Percentiles rank a stretch among this genome's conserved stretches.
These are phyloP conservation scores for Cantharellus anzutake DNA, from an alignment of 768 basidiomycete species.

Conservation along the genomic window DNA sequence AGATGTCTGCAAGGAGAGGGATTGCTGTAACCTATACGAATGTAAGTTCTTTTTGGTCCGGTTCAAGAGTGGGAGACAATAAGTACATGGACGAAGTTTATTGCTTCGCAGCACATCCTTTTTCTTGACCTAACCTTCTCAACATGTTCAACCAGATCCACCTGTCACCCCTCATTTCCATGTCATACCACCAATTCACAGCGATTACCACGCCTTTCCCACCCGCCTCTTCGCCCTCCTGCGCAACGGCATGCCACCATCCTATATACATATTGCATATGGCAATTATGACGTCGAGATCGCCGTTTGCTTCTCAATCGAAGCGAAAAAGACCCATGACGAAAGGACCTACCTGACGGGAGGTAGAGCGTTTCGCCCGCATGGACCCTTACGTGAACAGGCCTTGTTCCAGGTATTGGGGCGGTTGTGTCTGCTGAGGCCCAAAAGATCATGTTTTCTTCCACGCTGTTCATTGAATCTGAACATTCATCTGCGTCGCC, in stretches of 20 bases:
- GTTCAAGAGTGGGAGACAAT: too few relatives aligned
- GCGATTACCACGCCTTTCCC: constrained; percentile 26
- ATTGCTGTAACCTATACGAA: neutral
- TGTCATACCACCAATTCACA: constrained; percentile 82
- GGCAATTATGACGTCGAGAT: too few relatives aligned
- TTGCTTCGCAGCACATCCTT: neutral
- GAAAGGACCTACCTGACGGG: constrained; percentile 27
- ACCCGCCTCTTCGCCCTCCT: constrained; percentile 24
- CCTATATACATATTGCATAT: constrained; percentile 17
- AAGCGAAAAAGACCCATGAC: too few relatives aligned
- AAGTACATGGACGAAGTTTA: neutral
- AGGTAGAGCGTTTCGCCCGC: constrained; percentile 74
- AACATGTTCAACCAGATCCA: constrained; percentile 39
- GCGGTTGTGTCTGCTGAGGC: constrained; percentile 52
- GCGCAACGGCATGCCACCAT: constrained; percentile 76
- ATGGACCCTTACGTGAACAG: constrained; percentile 43
- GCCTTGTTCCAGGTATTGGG: constrained; percentile 28
- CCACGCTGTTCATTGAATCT: neutral
- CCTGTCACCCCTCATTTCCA: constrained; percentile 47
- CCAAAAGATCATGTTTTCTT: constrained; percentile 43
- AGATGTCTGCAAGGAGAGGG: neutral
- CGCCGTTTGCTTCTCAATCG: too few relatives aligned
- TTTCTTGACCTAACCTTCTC: neutral
- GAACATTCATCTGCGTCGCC: neutral
- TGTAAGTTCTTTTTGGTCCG: neutral